Conservation (phyloP, 2,329 filamentous ascomycete species). For the Microsporum canis region DNA sequence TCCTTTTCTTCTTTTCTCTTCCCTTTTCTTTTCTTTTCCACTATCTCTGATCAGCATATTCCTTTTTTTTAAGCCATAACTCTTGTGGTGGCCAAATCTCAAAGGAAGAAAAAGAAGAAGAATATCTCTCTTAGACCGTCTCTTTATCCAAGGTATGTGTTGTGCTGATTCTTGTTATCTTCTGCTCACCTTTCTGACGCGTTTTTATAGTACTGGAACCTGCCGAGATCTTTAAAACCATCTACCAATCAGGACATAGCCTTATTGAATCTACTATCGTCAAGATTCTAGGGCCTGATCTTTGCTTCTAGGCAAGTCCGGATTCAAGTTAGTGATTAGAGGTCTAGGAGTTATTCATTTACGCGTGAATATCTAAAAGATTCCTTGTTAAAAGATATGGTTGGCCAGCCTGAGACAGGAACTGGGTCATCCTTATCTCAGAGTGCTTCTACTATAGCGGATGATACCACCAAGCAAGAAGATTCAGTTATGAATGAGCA, state of each 20-base stretch:
- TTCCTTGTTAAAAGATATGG: conserved; percentile 2
- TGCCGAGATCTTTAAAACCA: not conserved
- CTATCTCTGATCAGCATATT: not conserved
- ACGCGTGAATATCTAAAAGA: not conserved
- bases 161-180: not conserved
- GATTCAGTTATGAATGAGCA: not conserved
- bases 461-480: not conserved
- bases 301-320: not conserved
- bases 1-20: not conserved
- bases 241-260: not conserved
- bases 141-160: not conserved
- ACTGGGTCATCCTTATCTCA: not conserved
- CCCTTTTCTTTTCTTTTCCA: not conserved
- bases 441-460: not conserved
- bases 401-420: conserved; percentile 5
- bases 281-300: not conserved
- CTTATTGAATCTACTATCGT: not conserved
- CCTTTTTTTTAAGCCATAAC: not conserved
- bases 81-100: not conserved
- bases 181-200: not conserved
- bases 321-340: not conserved
- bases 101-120: not conserved
- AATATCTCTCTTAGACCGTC: not conserved
- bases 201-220: not conserved
- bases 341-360: not conserved